These are phyloP conservation scores for Tulasnella sp. DNA, from an alignment of 768 basidiomycete genomes.

Conservation along the genomic window DNA sequence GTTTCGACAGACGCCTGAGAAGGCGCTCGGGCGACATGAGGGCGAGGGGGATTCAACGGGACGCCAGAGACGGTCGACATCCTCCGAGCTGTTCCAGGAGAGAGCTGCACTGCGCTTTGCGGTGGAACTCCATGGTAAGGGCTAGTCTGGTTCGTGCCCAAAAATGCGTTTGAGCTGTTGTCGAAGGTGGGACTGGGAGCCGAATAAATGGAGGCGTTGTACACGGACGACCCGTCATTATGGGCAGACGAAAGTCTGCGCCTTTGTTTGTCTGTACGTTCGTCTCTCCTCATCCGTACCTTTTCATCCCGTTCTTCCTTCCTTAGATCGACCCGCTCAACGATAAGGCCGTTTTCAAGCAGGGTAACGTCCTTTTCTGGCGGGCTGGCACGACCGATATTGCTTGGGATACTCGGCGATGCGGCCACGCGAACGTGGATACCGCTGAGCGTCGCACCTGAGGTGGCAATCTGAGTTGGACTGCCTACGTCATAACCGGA, in stretches of 20 bases:
- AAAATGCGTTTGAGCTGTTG: neutral
- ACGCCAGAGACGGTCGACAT: slow-evolving; percentile 4
- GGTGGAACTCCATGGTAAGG: neutral
- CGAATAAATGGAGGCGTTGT: slow-evolving; percentile 13
- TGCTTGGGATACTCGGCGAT: neutral
- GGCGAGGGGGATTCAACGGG: neutral
- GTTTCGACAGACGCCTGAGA: slow-evolving; percentile 13
- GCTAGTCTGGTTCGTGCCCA: neutral
- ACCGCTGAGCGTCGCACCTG: neutral
- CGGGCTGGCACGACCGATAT: neutral
- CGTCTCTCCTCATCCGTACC: slow-evolving; percentile 57
- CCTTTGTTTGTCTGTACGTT: slow-evolving; percentile 37
- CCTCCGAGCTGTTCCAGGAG: neutral
- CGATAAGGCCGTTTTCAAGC: slow-evolving; percentile 79
- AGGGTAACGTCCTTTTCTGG: slow-evolving; percentile 59
- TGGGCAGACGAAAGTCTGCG: slow-evolving; percentile 35
- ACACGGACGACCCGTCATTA: neutral
- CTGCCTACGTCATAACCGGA: slow-evolving; percentile 67
- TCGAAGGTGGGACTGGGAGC: slow-evolving; percentile 7
- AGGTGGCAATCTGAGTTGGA: slow-evolving; percentile 20
- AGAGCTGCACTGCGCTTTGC: neutral
- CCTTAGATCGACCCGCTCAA: slow-evolving; percentile 75
- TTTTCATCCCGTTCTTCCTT: slow-evolving; percentile 47
- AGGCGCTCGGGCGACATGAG: neutral
- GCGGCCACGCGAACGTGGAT: neutral